These are phyloP conservation scores for Trebouxiophyceae sp. DNA, from an alignment of 163 green algal species.

Conservation along the genomic window DNA sequence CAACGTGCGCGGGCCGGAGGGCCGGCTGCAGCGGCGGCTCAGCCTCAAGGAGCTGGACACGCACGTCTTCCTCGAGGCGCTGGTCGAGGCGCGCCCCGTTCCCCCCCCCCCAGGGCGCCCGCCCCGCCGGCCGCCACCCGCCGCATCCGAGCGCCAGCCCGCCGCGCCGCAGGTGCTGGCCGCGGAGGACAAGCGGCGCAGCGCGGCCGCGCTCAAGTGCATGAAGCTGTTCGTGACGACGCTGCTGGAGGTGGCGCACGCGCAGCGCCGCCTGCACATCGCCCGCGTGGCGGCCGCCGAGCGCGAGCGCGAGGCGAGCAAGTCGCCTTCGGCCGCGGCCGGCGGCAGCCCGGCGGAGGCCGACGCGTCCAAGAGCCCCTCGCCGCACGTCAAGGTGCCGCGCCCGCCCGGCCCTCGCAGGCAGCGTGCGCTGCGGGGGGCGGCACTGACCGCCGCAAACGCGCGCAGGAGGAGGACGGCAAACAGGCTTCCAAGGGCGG, in stretches of 20 bases:
- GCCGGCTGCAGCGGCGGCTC: background rate
- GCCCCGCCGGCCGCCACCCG: background rate
- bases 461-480: too few relatives aligned
- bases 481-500: too few relatives aligned
- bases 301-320: too few relatives aligned
- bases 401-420: too few relatives aligned
- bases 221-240: constrained; percentile 77
- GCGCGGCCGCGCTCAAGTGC: constrained; percentile 11
- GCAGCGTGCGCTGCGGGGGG: too few relatives aligned
- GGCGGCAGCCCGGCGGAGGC: too few relatives aligned
- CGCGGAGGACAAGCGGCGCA: constrained; percentile 13
- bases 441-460: too few relatives aligned
- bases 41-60: constrained; percentile 78
- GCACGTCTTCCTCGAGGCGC: constrained; percentile 83
- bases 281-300: too few relatives aligned
- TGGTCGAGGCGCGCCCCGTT: constrained; percentile 55
- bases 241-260: constrained; percentile 42
- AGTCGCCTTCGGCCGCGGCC: too few relatives aligned
- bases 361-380: too few relatives aligned
- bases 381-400: too few relatives aligned
- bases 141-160: background rate
- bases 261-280: constrained; percentile 9
- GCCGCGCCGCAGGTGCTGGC: constrained; percentile 29
- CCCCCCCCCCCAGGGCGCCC: too few relatives aligned
- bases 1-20: background rate